Percentiles rank a stretch among this genome's conserved stretches.
phyloP scores from a whole-genome alignment of 2,329 filamentous ascomycete genomes.

The Lecanicillium sp. region DNA sequence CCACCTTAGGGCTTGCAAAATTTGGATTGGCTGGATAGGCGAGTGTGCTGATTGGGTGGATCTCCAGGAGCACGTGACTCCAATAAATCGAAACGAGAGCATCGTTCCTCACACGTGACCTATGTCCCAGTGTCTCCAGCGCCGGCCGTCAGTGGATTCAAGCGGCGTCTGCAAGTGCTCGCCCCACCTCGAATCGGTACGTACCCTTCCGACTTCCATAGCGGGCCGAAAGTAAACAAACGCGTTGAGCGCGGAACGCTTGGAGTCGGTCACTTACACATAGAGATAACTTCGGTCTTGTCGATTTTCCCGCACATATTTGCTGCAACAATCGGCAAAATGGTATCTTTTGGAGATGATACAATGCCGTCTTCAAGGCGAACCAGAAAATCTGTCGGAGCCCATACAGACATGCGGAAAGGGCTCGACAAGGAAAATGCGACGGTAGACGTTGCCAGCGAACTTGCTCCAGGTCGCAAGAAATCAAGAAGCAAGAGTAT shows the following conservation, averaged over 20 bases:
- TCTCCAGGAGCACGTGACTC: slow-evolving; percentile 18
- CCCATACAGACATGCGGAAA: slow-evolving; percentile 43
- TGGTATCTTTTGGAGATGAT: slow-evolving; percentile 27
- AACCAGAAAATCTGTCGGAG: slow-evolving; percentile 64
- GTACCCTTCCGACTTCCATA: slow-evolving; percentile 7
- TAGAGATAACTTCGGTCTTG: too few relatives aligned
- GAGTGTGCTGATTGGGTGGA: slow-evolving; percentile 15
- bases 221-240: slow-evolving; percentile 29
- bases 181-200: slow-evolving; percentile 11
- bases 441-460: slow-evolving; percentile 55
- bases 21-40: slow-evolving; percentile 24
- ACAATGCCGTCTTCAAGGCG: slow-evolving; percentile 50
- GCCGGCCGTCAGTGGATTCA: too few relatives aligned
- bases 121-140: too few relatives aligned
- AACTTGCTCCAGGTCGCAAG: slow-evolving; percentile 43
- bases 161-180: not conserved
- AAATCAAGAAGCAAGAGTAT: slow-evolving; percentile 93
- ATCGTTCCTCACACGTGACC: slow-evolving; percentile 6
- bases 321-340: slow-evolving; percentile 15
- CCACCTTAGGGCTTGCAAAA: slow-evolving; percentile 33
- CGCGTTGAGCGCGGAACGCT: slow-evolving; percentile 19
- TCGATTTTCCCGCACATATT: not conserved
- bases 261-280: too few relatives aligned
- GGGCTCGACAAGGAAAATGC: slow-evolving; percentile 69
- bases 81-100: slow-evolving; percentile 11